These are phyloP conservation scores for Thalassia testudinum DNA, from an alignment of 116 monocot genomes.

Conservation along the genomic window DNA sequence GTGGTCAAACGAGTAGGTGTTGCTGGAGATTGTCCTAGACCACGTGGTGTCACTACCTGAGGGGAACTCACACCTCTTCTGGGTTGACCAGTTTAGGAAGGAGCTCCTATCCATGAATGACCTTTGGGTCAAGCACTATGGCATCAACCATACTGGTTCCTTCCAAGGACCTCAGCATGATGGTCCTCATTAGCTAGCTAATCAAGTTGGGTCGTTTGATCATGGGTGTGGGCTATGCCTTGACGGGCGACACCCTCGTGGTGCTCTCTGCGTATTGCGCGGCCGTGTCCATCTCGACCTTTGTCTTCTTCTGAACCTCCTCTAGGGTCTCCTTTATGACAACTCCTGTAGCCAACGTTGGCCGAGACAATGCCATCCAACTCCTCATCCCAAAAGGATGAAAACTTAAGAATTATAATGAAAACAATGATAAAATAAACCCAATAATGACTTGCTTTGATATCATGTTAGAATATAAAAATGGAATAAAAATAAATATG, in stretches of 20 bases:
- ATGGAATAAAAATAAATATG: too few relatives aligned
- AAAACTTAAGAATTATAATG: too few relatives aligned
- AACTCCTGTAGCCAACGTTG: too few relatives aligned
- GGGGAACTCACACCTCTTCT: conserved; percentile 22
- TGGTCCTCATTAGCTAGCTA: conserved; percentile 70
- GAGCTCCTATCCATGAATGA: conserved; percentile 66
- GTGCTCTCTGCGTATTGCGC: conserved; percentile 85
- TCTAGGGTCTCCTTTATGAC: too few relatives aligned
- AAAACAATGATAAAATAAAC: too few relatives aligned
- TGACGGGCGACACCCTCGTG: conserved; percentile 81
- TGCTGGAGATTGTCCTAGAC: conserved; percentile 56
- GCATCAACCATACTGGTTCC: conserved; percentile 74
- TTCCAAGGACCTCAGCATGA: conserved; percentile 93
- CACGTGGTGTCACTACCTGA: conserved; percentile 2
- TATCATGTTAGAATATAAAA: too few relatives aligned
- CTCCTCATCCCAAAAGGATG: too few relatives aligned
- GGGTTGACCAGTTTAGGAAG: conserved; percentile 67
- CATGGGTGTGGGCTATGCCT: conserved; percentile 69
- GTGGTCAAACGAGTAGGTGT: conserved; percentile 80
- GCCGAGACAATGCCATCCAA: too few relatives aligned
- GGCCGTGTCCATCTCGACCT: conserved; percentile 58
- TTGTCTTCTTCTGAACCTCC: conserved; percentile 91
- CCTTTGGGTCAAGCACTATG: conserved; percentile 89
- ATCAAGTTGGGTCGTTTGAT: conserved; percentile 44
- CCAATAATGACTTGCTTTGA: too few relatives aligned